Percentiles rank a stretch among this genome's conserved stretches.
Evolutionary conservation across 306 rosid species (phyloP).

Genomic region (Gynostemma pentaphyllum): DNA sequence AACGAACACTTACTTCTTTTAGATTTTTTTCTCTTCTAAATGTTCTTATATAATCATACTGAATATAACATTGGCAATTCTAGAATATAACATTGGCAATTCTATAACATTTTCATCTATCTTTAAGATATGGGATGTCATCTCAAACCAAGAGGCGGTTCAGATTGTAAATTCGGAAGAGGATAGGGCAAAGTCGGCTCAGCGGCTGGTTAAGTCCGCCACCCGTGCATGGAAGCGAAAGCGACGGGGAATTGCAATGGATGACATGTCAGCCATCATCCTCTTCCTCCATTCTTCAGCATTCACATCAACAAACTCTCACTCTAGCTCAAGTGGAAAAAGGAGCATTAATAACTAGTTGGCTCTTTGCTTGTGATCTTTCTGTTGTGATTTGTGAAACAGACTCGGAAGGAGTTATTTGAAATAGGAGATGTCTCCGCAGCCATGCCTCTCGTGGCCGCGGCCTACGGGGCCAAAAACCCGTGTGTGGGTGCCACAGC

Average conservation of each 20-base stretch:
- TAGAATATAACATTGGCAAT: no score
- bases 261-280: constrained; percentile 84
- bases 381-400: no score
- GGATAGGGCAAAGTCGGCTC: constrained; percentile 50
- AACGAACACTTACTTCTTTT: no score
- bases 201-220: constrained; percentile 57
- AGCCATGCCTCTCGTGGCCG: no score
- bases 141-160: constrained; percentile 83
- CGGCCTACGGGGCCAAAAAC: no score
- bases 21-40: no score
- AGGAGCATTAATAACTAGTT: neutral
- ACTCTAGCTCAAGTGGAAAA: neutral
- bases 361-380: neutral
- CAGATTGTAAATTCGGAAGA: constrained; percentile 41
- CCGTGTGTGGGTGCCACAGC: no score
- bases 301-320: neutral
- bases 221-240: constrained; percentile 69
- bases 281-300: constrained; percentile 61
- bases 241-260: constrained; percentile 62
- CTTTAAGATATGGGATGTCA: constrained; percentile 79
- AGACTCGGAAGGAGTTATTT: no score
- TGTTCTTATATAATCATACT: no score
- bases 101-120: constrained; percentile 3
- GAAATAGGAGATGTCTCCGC: no score
- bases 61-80: no score